Conservation (phyloP, 2,329 filamentous ascomycete species). For the Ophiostoma perfectum region DNA sequence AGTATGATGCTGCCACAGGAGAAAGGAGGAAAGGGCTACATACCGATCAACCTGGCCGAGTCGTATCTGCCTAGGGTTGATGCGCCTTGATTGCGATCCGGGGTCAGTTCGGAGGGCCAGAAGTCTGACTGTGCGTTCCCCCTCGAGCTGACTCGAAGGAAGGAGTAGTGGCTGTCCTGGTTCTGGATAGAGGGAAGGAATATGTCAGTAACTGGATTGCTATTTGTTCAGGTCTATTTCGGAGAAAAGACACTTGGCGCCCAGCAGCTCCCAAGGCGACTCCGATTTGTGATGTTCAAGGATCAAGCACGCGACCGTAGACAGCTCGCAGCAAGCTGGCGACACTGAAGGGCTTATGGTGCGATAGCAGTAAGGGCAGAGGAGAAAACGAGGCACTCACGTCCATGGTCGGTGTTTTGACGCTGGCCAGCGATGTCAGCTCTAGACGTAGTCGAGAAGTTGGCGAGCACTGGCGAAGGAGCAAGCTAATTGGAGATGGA, state of each 20-base stretch:
- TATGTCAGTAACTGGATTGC: not conserved
- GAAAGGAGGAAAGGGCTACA: not conserved
- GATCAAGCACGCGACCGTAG: not conserved
- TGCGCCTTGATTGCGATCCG: not conserved
- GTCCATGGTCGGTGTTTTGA: not conserved
- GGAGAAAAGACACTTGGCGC: conserved; percentile 2
- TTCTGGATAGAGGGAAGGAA: not conserved
- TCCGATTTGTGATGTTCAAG: not conserved
- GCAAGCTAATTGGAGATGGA: not conserved
- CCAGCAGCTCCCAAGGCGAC: not conserved
- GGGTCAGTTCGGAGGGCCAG: not conserved
- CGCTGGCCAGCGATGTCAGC: not conserved
- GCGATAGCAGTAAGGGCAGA: not conserved
- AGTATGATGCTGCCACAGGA: not conserved
- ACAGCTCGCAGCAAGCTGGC: not conserved
- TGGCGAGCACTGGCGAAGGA: not conserved
- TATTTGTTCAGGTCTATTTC: not conserved
- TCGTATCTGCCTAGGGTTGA: not conserved
- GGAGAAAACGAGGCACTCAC: not conserved
- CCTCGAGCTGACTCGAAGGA: not conserved
- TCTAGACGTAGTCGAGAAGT: not conserved
- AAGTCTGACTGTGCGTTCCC: too few species aligned
- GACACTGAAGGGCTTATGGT: not conserved
- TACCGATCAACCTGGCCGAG: not conserved
- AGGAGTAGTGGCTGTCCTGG: not conserved